These are phyloP conservation scores for Cordia subcordata DNA, from an alignment of 257 asterid species.

Conservation along the genomic window DNA sequence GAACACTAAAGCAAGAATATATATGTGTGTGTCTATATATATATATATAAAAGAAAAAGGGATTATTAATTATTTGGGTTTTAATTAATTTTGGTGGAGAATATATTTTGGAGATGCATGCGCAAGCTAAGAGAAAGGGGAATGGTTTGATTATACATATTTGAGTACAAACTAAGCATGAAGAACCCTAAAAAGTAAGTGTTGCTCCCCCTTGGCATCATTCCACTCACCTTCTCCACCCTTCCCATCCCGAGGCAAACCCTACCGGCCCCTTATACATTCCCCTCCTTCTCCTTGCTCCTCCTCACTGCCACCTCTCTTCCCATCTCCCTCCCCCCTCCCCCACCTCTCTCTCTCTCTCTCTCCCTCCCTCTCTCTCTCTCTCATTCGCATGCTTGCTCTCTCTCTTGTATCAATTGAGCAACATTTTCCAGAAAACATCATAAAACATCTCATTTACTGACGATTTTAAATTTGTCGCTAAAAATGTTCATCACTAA, in stretches of 20 bases:
- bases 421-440: no score
- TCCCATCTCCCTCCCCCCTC: constrained; percentile 1
- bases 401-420: no score
- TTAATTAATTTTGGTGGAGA: constrained; percentile 31
- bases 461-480: no score
- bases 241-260: constrained; percentile 54
- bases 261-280: constrained; percentile 20
- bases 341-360: neutral
- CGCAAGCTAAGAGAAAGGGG: constrained; percentile 36
- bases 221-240: constrained; percentile 65
- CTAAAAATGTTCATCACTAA: no score
- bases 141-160: constrained; percentile 18
- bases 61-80: constrained; percentile 21
- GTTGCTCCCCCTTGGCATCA: constrained; percentile 51
- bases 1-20: constrained; percentile 2
- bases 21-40: no score
- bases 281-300: constrained; percentile 3
- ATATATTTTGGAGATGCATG: constrained; percentile 53
- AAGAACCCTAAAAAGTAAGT: constrained; percentile 75
- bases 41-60: constrained; percentile 21
- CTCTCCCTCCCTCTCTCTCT: no score
- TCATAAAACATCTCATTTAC: neutral
- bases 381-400: no score
- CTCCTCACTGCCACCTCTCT: constrained; percentile 8
- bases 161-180: constrained; percentile 77